Base-by-base conservation (phyloP, 208 protist genomes). In the Trypanosoma mega region DNA sequence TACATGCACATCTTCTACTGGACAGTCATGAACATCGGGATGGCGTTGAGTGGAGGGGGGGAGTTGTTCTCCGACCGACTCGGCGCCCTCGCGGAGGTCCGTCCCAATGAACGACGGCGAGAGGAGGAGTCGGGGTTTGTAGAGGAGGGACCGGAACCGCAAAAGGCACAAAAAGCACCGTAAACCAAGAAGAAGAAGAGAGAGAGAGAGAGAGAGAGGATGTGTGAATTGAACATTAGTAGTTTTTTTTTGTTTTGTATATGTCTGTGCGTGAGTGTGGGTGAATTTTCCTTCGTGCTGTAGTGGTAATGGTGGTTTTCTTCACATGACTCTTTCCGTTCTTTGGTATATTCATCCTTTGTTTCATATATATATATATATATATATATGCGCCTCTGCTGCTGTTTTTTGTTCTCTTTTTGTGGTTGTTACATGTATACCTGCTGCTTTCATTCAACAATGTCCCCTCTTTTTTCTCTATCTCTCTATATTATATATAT, bases 1-100 rank as follows among this genome's bases (percentile, higher is more conserved):
- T 75, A 66, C 20, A 48, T 78, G 2, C 85, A 93, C 52, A 6
- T 80, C 16, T 46, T 81, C 4, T 93, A 88, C 57, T 93, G 85
- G 82, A 20, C 37, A 11, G 55, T 78, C 6, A 76, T 90, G 73
- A 60, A 72, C 43, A 55, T 78, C 2, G 85, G 85, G 36, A 70
- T 54, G 12, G 47, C 63, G 18, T 58, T 74, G 21, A 53, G 58
- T 23, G 73, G 76, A 20, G 76, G 81, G 14, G 65, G 78, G 27
- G 63, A 70, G 14, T n/a, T 81, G 21, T 89, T 89, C 53, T 71
- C 47, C 7, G 74, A 85, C 23, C 62, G 74, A 11, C 41, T 85
- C 34, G 50, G 69, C 27, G 61, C 81, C 41, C 46, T 78, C 41
- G 30, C 55, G 16, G 31, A 75, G 31, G 58, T 77, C 14, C 49